Conservation (phyloP, 78 protist genomes). For the Dictyostelium brefeldianum region DNA sequence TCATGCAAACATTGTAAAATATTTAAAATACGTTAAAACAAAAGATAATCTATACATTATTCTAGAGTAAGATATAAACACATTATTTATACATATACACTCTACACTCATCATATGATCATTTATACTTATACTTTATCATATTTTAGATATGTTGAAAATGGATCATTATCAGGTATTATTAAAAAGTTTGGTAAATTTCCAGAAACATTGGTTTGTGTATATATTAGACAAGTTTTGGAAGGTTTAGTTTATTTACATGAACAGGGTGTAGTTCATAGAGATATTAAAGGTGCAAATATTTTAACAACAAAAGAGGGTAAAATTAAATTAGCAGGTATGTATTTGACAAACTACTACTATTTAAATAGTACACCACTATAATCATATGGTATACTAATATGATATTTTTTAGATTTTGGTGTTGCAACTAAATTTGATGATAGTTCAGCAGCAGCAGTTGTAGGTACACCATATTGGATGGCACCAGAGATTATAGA, state of each 20-base stretch:
- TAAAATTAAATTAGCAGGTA: conserved; percentile 81
- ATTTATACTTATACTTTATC: not conserved
- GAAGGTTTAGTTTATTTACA: conserved; percentile 93
- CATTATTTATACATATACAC: not conserved
- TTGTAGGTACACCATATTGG: conserved; percentile 95
- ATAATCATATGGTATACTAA: too few relatives aligned
- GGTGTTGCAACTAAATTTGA: conserved; percentile 95
- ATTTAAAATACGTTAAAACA: conserved; percentile 59
- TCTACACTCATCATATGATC: not conserved
- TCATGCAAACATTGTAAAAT: conserved; percentile 92
- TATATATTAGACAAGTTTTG: conserved; percentile 93
- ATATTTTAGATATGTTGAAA: conserved; percentile 86
- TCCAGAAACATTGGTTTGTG: conserved; percentile 92
- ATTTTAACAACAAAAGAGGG: conserved; percentile 84
- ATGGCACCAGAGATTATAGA: conserved; percentile 97
- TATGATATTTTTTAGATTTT: conserved; percentile 90
- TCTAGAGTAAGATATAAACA: conserved; percentile 85
- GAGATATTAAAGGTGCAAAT: conserved; percentile 92
- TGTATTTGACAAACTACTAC: too few relatives aligned
- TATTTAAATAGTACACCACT: too few relatives aligned
- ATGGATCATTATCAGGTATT: conserved; percentile 94
- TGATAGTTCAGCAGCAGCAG: conserved; percentile 71
- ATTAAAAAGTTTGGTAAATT: conserved; percentile 92
- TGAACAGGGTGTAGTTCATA: conserved; percentile 92
- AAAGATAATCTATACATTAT: conserved; percentile 90